Conservation (phyloP, 2,329 filamentous ascomycete species). For the Elsinoe perseae region DNA sequence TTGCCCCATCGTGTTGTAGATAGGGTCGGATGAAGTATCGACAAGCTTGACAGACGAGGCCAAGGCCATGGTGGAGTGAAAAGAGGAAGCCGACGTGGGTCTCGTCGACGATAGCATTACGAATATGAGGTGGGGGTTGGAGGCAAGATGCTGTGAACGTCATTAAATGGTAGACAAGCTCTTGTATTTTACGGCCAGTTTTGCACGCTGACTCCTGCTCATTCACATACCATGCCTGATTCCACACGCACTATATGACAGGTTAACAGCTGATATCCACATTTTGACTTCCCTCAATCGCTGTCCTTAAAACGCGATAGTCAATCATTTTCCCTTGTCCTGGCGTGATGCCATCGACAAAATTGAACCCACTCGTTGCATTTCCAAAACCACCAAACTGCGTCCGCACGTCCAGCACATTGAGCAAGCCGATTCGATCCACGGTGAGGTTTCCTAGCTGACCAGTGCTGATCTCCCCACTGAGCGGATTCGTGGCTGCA, state of each 20-base stretch:
- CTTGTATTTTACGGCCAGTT: too few relatives aligned
- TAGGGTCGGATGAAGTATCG: too few relatives aligned
- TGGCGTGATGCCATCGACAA: conserved; percentile 23
- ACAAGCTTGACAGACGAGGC: too few relatives aligned
- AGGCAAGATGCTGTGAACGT: too few relatives aligned
- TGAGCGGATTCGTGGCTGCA: conserved; percentile 21
- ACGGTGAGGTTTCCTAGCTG: conserved; percentile 25
- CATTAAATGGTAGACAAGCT: too few relatives aligned
- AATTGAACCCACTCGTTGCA: conserved; percentile 23
- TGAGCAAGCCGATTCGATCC: conserved; percentile 24
- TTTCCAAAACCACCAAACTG: conserved; percentile 26
- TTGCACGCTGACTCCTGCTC: too few relatives aligned
- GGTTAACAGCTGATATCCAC: background rate
- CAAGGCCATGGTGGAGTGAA: too few relatives aligned
- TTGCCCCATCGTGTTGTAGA: too few relatives aligned
- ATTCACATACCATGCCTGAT: background rate
- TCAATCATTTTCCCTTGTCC: conserved; percentile 27
- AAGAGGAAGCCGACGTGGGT: too few relatives aligned
- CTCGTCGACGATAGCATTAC: too few relatives aligned
- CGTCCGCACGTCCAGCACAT: conserved; percentile 24
- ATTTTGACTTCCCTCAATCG: background rate
- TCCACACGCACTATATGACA: too few relatives aligned
- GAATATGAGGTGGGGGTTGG: too few relatives aligned
- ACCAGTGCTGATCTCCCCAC: conserved; percentile 24
- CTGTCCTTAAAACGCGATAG: conserved; percentile 20